Evolutionary conservation across 2,329 filamentous ascomycete species (phyloP).

Genomic region (Stemphylium lycopersici): DNA sequence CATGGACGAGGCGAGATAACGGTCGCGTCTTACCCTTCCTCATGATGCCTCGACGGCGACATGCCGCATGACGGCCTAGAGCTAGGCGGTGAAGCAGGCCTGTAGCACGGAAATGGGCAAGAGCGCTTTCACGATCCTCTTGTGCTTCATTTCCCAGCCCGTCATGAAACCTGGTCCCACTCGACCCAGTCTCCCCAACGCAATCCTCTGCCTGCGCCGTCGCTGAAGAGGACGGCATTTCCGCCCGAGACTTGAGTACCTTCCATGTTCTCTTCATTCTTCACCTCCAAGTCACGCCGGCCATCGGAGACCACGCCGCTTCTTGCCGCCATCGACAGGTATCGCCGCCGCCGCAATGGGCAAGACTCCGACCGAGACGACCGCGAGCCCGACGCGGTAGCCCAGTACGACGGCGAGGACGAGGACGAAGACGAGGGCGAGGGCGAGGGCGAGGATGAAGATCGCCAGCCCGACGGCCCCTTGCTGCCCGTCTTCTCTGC

Average conservation of each 20-base stretch:
- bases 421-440: slow-evolving; percentile 39
- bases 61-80: slow-evolving; percentile 17
- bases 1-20: slow-evolving; percentile 11
- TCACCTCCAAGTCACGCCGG: slow-evolving; percentile 39
- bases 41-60: slow-evolving; percentile 10
- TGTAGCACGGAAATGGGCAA: slow-evolving; percentile 14
- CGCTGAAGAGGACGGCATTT: slow-evolving; percentile 14
- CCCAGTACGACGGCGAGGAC: slow-evolving; percentile 38
- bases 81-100: slow-evolving; percentile 12
- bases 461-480: slow-evolving; percentile 40
- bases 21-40: slow-evolving; percentile 12
- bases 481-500: slow-evolving; percentile 51
- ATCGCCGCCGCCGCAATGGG: slow-evolving; percentile 36
- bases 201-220: slow-evolving; percentile 11
- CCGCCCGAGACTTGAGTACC: slow-evolving; percentile 20
- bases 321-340: slow-evolving; percentile 38
- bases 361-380: slow-evolving; percentile 30
- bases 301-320: slow-evolving; percentile 46
- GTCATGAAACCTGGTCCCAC: slow-evolving; percentile 16
- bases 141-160: slow-evolving; percentile 15
- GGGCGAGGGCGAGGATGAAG: slow-evolving; percentile 34
- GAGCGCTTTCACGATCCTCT: slow-evolving; percentile 17
- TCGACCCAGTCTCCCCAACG: slow-evolving; percentile 3
- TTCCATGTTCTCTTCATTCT: slow-evolving; percentile 49
- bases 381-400: slow-evolving; percentile 24